Evolutionary conservation across 805 yeast species (phyloP), one percentile per base, ranked within the genome.

Genomic region (Saccharomycopsis synnaedendra): DNA sequence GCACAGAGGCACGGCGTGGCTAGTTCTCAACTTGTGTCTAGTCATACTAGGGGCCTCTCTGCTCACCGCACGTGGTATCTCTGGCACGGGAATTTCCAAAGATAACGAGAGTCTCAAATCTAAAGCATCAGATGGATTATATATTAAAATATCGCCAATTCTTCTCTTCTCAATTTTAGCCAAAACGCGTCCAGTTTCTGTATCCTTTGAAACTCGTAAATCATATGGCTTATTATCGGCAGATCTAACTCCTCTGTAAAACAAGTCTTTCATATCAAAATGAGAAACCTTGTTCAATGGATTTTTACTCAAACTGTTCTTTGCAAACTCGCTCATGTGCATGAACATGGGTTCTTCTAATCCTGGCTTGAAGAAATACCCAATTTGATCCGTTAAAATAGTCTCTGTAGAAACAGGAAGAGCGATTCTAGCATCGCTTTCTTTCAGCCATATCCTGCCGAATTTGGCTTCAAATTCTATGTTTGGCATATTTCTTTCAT

Each of bases 61-160:
- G 69, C 69, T 63, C 75, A 58, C 68, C 72, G 64, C 72, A 74
- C 60, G 81, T 56, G 66, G 80, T 63, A 60, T 76, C 64, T 65
- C 78, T 34, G 75, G 72, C 29, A 76, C 74, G 0, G 96, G 96
- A 50, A 80, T 61, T 75, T 88, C 97, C 32, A 84, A 63, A 37
- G 86, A 77, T 54, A 89, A 65, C 4, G 94, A 80, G 36, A 88
- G 66, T 56, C 95, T 73, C 55, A 82, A 69, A 64, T 88, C 97
- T 59, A 80, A 81, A 63, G 79, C 70, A 33, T 84, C 76, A 54
- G 84, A 81, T 3, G 96, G 96, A 47, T 82, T 74, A 57, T 76
- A 80, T 27, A 88, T 69, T 57, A 76, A 72, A 48, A 89, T 62
- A 59, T 83, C 87, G 2, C 86, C 75, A n/a, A 87, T 65, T 47